phyloP scores from a whole-genome alignment of 306 rosid species.

The Citrullus amarus region DNA sequence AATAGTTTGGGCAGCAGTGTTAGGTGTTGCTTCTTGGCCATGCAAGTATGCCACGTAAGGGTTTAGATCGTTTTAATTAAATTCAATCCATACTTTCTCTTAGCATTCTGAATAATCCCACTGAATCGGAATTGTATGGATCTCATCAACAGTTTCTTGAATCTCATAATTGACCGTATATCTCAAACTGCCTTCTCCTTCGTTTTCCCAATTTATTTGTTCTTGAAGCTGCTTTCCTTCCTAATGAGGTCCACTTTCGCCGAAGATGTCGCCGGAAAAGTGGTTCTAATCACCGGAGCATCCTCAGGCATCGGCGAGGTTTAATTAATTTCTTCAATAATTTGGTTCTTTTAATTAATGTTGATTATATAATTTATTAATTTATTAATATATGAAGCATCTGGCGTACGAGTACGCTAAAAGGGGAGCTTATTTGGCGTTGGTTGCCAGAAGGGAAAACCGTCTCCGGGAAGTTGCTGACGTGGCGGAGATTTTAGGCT shows the following conservation, averaged over 20 bases:
- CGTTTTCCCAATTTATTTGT: slow-evolving; percentile 17
- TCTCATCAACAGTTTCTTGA: slow-evolving; percentile 15
- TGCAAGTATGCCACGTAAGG: not conserved
- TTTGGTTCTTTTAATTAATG: too few species aligned
- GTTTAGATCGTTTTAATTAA: not conserved
- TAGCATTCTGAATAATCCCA: not conserved
- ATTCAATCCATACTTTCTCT: not conserved
- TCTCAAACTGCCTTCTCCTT: slow-evolving; percentile 2
- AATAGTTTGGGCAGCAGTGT: not conserved
- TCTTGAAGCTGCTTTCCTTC: slow-evolving; percentile 20
- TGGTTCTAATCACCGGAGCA: slow-evolving; percentile 43
- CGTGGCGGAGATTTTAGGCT: slow-evolving; percentile 28
- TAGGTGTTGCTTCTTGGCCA: not conserved
- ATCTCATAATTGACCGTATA: slow-evolving; percentile 21
- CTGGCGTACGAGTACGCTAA: slow-evolving; percentile 67
- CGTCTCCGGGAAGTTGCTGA: slow-evolving; percentile 34
- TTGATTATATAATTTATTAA: too few species aligned
- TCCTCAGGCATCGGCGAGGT: slow-evolving; percentile 60
- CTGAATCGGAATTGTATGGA: slow-evolving; percentile 15
- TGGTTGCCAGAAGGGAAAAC: slow-evolving; percentile 41
- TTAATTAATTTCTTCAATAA: too few species aligned
- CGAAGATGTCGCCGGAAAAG: slow-evolving; percentile 48
- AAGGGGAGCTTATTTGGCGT: slow-evolving; percentile 46
- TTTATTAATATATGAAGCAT: slow-evolving; percentile 11
- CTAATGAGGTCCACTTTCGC: not conserved